Evolutionary conservation across 148 eudicot genomes (phyloP), one percentile per base, ranked within the genome.

Genomic region (Persicaria tinctoria): DNA sequence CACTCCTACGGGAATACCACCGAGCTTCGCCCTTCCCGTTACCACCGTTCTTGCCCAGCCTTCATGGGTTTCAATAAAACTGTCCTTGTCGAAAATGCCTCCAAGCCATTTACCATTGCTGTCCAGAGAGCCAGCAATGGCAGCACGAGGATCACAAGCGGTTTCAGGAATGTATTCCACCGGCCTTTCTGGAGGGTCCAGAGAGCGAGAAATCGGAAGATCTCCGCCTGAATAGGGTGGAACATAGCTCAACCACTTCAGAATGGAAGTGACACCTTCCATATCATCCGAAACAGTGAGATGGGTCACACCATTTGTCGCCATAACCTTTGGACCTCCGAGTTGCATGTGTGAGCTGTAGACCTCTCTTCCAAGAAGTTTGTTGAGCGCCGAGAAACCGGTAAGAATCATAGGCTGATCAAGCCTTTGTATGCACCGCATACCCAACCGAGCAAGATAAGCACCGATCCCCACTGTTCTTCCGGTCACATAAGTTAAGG

Each of bases 261-360:
- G 80, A 59, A 90, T 92, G 62, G 99, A 86, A 13, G 94, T 84
- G 5, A 95, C 77, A 6, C 96, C 99, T 83, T 95, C 92, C 27
- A 95, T 93, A 86, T 95, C 99, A 79, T 95, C 92, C 0, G 93
- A 84, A 55, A 92, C 99, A 0, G 96, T 92, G 54, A 90, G 85
- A 84, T 95, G 99, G 18, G 88, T 93, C 9, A 95, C 97, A 8
- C 99, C 99, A 63, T 95, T 95, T 41, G 99, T 95, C 4, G 84
- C 96, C 99, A 95, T 95, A 78, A 95, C 90, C 80, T 95, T 95
- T 3, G 99, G 99, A 12, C 99, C 99, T 73, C 99, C 99, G 11
- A 95, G 93, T 81, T 95, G 99, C 99, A 95, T 95, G 82, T 95
- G 99, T 54, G 99, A 95, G 82, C 99, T 95, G 80, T 95, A 95